phyloP scores from a whole-genome alignment of 2,329 filamentous ascomycete species.

The Botryotinia convoluta region DNA sequence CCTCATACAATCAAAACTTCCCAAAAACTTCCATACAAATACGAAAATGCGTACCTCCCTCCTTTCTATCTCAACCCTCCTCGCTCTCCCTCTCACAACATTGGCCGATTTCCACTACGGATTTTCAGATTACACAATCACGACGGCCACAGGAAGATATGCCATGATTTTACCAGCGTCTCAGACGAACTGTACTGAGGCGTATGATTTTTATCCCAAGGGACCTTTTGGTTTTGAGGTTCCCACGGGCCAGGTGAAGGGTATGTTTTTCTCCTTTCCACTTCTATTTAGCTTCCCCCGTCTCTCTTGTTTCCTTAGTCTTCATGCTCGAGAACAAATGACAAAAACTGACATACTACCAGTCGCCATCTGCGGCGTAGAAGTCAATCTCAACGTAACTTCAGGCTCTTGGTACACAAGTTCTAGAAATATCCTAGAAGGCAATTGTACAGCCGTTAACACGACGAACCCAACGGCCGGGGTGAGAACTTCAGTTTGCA shows the following conservation, averaged over 20 bases:
- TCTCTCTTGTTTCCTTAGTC: too few relatives aligned
- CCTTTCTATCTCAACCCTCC: background rate
- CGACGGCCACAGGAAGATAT: background rate
- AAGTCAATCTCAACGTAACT: slow-evolving; percentile 6
- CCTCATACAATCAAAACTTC: background rate
- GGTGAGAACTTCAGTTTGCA: background rate
- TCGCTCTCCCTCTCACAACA: background rate
- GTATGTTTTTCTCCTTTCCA: background rate
- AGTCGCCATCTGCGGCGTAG: slow-evolving; percentile 1
- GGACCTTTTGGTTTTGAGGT: slow-evolving; percentile 2
- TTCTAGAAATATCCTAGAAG: background rate
- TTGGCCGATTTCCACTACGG: slow-evolving; percentile 13
- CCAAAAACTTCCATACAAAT: background rate
- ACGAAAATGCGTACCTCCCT: slow-evolving; percentile 1
- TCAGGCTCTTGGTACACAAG: slow-evolving; percentile 4
- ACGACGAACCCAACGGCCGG: background rate
- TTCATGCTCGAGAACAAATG: background rate
- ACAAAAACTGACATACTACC: background rate
- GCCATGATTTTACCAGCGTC: slow-evolving; percentile 10
- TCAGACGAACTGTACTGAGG: background rate
- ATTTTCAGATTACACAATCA: background rate
- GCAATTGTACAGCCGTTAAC: slow-evolving; percentile 5
- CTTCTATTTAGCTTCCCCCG: too few relatives aligned
- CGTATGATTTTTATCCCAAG: slow-evolving; percentile 10
- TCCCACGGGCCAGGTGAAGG: background rate